Evolutionary conservation across 2,329 filamentous ascomycete species (phyloP).

Genomic region (Alternaria arborescens): DNA sequence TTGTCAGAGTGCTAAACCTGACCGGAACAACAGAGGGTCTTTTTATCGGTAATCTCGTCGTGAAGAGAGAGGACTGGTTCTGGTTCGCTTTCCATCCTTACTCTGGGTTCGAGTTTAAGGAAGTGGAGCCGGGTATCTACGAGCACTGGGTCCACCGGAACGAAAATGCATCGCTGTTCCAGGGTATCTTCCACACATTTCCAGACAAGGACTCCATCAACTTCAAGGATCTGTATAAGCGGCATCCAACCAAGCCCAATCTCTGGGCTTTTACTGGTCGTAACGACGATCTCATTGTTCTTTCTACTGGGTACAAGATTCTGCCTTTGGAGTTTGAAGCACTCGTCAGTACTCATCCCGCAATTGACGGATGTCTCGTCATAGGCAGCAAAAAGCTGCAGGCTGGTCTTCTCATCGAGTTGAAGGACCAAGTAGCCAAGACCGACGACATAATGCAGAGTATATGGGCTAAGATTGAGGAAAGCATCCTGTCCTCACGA

Average conservation of each 20-base stretch:
- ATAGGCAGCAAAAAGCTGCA: slow-evolving; percentile 40
- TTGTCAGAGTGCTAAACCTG: slow-evolving; percentile 29
- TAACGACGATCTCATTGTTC: slow-evolving; percentile 31
- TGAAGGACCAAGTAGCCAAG: slow-evolving; percentile 20
- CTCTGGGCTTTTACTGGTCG: slow-evolving; percentile 32
- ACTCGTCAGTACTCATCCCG: slow-evolving; percentile 34
- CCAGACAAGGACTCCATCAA: slow-evolving; percentile 24
- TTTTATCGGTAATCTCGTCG: slow-evolving; percentile 30
- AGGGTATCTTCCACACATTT: slow-evolving; percentile 36
- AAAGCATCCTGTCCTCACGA: slow-evolving; percentile 53
- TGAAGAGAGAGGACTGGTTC: slow-evolving; percentile 28
- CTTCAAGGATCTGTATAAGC: slow-evolving; percentile 31
- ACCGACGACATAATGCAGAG: slow-evolving; percentile 49
- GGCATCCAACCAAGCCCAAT: slow-evolving; percentile 29
- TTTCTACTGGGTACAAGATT: slow-evolving; percentile 35
- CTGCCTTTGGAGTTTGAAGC: slow-evolving; percentile 30
- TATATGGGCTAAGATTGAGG: slow-evolving; percentile 57
- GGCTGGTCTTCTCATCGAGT: slow-evolving; percentile 44
- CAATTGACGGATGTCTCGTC: slow-evolving; percentile 41
- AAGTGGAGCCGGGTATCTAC: slow-evolving; percentile 36
- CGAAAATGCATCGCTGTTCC: slow-evolving; percentile 29
- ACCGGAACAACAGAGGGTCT: slow-evolving; percentile 36
- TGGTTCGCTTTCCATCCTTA: slow-evolving; percentile 36
- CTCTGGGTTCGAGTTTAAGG: slow-evolving; percentile 34
- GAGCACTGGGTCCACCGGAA: slow-evolving; percentile 51